These are phyloP conservation scores for Ceratocystis papillata DNA, from an alignment of 2,329 filamentous ascomycete species.

Conservation along the genomic window DNA sequence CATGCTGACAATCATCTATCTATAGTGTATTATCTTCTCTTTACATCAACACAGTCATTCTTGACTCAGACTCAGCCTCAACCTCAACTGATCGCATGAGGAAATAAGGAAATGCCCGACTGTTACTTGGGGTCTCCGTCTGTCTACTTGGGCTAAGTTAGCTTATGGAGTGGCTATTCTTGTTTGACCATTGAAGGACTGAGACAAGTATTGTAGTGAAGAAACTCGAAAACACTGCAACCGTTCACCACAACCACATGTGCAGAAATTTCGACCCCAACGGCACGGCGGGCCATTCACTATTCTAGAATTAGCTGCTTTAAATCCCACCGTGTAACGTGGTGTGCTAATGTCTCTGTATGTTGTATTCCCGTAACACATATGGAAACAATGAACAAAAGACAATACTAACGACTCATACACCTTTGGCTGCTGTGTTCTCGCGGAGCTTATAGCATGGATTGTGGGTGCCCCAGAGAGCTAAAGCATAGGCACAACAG, in stretches of 20 bases:
- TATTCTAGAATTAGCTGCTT: background rate
- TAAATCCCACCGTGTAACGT: background rate
- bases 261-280: too few relatives aligned
- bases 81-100: background rate
- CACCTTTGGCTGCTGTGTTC: background rate
- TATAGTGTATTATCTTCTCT: too few relatives aligned
- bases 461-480: background rate
- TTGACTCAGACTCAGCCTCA: background rate
- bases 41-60: background rate
- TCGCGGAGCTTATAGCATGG: too few relatives aligned
- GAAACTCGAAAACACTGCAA: too few relatives aligned
- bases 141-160: too few relatives aligned
- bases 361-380: slow-evolving; percentile 1
- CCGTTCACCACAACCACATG: too few relatives aligned
- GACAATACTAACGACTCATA: background rate
- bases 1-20: background rate
- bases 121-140: background rate
- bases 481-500: background rate
- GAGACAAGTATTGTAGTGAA: too few relatives aligned
- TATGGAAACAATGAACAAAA: background rate
- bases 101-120: background rate
- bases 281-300: too few relatives aligned
- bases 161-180: too few relatives aligned
- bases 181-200: too few relatives aligned
- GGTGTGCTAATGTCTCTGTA: background rate